Conservation (phyloP, 352 stramenopile species). For the Detonula confervacea region DNA sequence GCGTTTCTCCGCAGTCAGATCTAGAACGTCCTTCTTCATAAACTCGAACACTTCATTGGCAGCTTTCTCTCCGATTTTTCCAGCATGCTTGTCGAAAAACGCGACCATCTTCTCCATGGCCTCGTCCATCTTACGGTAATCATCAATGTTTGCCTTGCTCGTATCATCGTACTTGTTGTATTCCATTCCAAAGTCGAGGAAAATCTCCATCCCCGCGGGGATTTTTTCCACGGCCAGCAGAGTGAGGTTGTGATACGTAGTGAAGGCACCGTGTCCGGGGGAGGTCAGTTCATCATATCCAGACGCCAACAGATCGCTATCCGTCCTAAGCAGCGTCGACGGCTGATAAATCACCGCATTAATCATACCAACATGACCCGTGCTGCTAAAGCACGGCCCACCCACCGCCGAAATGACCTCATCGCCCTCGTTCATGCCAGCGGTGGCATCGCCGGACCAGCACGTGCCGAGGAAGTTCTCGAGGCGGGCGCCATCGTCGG, state of each 20-base stretch:
- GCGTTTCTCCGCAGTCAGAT: slow-evolving; percentile 70
- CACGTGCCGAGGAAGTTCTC: slow-evolving; percentile 45
- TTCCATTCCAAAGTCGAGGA: slow-evolving; percentile 73
- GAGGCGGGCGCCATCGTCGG: slow-evolving; percentile 16
- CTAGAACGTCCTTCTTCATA: slow-evolving; percentile 76
- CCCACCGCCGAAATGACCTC: slow-evolving; percentile 55
- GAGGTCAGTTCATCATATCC: slow-evolving; percentile 55
- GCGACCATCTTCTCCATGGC: slow-evolving; percentile 70
- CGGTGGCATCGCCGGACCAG: slow-evolving; percentile 52
- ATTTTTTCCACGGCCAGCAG: slow-evolving; percentile 68
- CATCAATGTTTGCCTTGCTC: slow-evolving; percentile 68
- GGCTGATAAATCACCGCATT: slow-evolving; percentile 59
- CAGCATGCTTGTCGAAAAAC: slow-evolving; percentile 79
- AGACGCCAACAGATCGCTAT: slow-evolving; percentile 42
- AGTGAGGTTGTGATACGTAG: slow-evolving; percentile 74
- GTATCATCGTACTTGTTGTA: slow-evolving; percentile 57
- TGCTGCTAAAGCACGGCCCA: slow-evolving; percentile 49
- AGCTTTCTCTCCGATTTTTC: slow-evolving; percentile 59
- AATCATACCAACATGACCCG: slow-evolving; percentile 55
- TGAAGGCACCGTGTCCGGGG: slow-evolving; percentile 65
- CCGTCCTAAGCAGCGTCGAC: slow-evolving; percentile 48
- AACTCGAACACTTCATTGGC: slow-evolving; percentile 60
- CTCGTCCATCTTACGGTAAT: slow-evolving; percentile 76
- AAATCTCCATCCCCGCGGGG: slow-evolving; percentile 74
- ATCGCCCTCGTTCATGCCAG: slow-evolving; percentile 36